Conservation (phyloP, 2,329 filamentous ascomycete species). For the Ophiostoma quercus region DNA sequence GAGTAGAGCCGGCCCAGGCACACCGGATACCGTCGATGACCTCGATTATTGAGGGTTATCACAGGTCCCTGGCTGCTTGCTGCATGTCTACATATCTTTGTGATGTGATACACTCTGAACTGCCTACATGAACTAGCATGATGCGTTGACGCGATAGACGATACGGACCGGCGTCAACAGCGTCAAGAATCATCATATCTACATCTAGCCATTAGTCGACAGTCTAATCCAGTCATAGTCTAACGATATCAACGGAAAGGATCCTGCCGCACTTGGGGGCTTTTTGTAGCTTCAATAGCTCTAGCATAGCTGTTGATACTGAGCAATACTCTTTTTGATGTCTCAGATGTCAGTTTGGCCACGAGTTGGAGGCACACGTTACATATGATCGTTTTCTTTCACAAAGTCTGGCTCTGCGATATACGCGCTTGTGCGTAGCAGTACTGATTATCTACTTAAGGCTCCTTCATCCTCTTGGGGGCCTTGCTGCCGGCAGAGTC, state of each 20-base stretch:
- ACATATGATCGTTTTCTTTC: neutral
- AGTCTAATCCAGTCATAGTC: neutral
- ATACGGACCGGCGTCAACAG: neutral
- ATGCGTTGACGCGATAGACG: neutral
- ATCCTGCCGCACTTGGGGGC: slow-evolving; percentile 2
- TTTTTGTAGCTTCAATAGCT: neutral
- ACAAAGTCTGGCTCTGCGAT: neutral
- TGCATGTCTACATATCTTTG: neutral
- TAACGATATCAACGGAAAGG: neutral
- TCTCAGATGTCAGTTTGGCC: neutral
- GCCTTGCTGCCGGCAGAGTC: neutral
- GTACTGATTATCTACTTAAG: neutral
- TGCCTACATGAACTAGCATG: neutral
- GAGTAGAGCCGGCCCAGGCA: neutral
- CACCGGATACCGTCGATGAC: neutral
- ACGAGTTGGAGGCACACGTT: neutral
- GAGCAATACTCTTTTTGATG: neutral
- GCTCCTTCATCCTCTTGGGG: neutral
- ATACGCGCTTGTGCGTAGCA: neutral
- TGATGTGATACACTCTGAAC: neutral
- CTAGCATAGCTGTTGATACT: neutral
- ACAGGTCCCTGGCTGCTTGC: neutral
- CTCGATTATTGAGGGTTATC: neutral
- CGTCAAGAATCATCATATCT: neutral
- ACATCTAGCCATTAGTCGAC: neutral